Evolutionary conservation across 495 filamentous ascomycete genomes (phyloP).

Genomic region (Penicillium psychrofluorescens): DNA sequence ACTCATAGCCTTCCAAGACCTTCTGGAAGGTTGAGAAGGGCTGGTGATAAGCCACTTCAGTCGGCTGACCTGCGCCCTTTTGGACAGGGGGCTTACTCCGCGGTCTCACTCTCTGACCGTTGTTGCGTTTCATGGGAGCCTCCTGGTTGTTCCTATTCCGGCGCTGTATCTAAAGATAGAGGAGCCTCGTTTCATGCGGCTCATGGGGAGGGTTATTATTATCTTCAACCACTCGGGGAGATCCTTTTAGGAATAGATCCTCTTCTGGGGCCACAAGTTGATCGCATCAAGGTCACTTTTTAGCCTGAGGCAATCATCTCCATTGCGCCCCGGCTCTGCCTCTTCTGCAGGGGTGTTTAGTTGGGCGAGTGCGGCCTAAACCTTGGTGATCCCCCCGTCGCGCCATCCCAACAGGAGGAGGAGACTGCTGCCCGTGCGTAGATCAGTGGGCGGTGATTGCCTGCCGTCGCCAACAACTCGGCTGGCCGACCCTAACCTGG

Average conservation of each 20-base stretch:
- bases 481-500: too few species aligned
- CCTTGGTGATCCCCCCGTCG: not conserved
- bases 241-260: too few species aligned
- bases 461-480: too few species aligned
- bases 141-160: constrained; percentile 1
- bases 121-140: constrained; percentile 2
- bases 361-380: not conserved
- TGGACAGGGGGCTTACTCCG: constrained; percentile 1
- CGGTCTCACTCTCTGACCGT: constrained; percentile 4
- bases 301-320: too few species aligned
- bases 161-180: constrained; percentile 9
- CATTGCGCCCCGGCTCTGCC: not conserved
- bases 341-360: not conserved
- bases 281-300: too few species aligned
- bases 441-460: too few species aligned
- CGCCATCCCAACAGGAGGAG: not conserved
- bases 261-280: too few species aligned
- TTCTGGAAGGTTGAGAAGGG: constrained; percentile 4
- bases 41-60: not conserved
- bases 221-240: not conserved
- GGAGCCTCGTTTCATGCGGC: constrained; percentile 1
- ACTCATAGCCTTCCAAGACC: not conserved
- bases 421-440: too few species aligned
- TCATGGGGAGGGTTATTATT: constrained; percentile 3
- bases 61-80: constrained; percentile 6